These are phyloP conservation scores for Penicillium nordicum DNA, from an alignment of 2,329 filamentous ascomycete species.

Conservation along the genomic window DNA sequence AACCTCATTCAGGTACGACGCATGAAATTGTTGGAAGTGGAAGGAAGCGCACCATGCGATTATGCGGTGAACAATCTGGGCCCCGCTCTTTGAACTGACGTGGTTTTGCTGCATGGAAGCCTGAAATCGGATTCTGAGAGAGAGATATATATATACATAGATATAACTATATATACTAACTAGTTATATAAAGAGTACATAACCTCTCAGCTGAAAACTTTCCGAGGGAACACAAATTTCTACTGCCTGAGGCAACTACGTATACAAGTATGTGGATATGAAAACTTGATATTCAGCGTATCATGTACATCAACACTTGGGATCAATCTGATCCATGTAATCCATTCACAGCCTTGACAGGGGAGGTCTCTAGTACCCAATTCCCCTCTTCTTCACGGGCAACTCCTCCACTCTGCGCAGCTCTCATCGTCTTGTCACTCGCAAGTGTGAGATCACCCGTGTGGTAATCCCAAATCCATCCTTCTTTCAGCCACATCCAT, in stretches of 20 bases:
- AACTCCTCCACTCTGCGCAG: slow-evolving; percentile 40
- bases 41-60: slow-evolving; percentile 2
- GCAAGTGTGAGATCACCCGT: slow-evolving; percentile 56
- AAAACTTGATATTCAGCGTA: background rate
- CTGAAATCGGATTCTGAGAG: slow-evolving; percentile 11
- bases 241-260: background rate
- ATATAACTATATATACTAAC: background rate
- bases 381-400: slow-evolving; percentile 42
- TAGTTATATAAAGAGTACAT: background rate
- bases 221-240: background rate
- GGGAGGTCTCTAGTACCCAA: slow-evolving; percentile 37
- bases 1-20: slow-evolving; percentile 14
- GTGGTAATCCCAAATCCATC: slow-evolving; percentile 73
- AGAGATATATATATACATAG: background rate
- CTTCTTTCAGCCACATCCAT: slow-evolving; percentile 90
- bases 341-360: slow-evolving; percentile 30
- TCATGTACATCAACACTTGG: slow-evolving; percentile 5
- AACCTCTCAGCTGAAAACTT: slow-evolving; percentile 3
- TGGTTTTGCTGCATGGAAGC: slow-evolving; percentile 32
- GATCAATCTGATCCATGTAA: slow-evolving; percentile 15
- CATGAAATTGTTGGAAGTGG: slow-evolving; percentile 1
- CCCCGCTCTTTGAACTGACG: slow-evolving; percentile 18
- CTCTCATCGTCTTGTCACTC: slow-evolving; percentile 37
- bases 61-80: slow-evolving; percentile 17
- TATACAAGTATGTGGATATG: background rate